Evolutionary conservation across 306 rosid genomes (phyloP).

Genomic region (Gillenia trifoliata): DNA sequence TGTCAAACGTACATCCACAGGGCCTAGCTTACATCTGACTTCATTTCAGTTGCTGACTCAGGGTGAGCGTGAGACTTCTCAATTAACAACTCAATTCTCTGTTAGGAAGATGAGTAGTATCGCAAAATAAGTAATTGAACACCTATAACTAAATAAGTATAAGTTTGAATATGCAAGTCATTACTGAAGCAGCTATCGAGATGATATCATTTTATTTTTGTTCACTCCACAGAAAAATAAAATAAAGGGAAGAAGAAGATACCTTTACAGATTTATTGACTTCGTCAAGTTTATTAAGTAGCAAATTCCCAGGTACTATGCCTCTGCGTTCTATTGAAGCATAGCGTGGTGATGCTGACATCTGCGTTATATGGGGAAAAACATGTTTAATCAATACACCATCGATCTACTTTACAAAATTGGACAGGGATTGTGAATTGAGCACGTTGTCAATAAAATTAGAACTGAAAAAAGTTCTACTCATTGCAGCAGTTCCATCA

Average conservation of each 20-base stretch:
- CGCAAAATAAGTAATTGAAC: not conserved
- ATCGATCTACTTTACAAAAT: not conserved
- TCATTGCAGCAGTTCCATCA: not conserved
- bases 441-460: too few relatives aligned
- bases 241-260: not conserved
- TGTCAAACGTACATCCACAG: not conserved
- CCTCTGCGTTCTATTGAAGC: slow-evolving; percentile 46
- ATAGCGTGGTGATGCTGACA: slow-evolving; percentile 44
- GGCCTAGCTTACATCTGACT: not conserved
- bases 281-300: slow-evolving; percentile 78
- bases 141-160: not conserved
- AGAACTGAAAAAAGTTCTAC: too few relatives aligned
- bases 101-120: slow-evolving; percentile 20
- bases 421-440: not conserved
- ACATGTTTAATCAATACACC: not conserved
- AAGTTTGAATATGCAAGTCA: not conserved
- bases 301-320: slow-evolving; percentile 40
- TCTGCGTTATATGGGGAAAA: slow-evolving; percentile 35
- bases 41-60: slow-evolving; percentile 18
- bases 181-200: not conserved
- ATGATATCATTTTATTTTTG: not conserved
- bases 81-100: slow-evolving; percentile 64
- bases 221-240: not conserved
- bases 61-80: slow-evolving; percentile 46
- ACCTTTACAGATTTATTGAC: slow-evolving; percentile 84